Evolutionary conservation across 345 rosid genomes (phyloP), one percentile per base, ranked within the genome.

Genomic region (Jatropha curcas): DNA sequence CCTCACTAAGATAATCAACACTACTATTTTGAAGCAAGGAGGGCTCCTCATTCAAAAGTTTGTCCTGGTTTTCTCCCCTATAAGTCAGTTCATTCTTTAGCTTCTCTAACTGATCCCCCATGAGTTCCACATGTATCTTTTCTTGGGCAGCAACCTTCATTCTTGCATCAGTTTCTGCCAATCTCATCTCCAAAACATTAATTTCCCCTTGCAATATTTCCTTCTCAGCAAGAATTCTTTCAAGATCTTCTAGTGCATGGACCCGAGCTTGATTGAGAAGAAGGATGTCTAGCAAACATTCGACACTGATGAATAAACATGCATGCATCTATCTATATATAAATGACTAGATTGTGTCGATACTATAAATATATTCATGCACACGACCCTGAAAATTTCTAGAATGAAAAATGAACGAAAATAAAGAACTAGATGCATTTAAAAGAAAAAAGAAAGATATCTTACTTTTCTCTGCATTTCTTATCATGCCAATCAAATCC

Each of bases 161-260:
- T 72, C 85, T 84, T n/a, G 92, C 98, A 84, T 94, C 97, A 79
- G 90, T 89, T 82, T 94, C 98, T 25, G 91, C 86, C 83, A 92
- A 63, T 81, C 80, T 90, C 90, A 82, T 84, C 82, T 90, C 91
- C 75, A 94, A 71, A 34, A 45, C 82, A 73, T 68, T 87, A 56
- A 90, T 88, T 81, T 92, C 97, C 75, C 91, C 87, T 65, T 89
- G 97, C 82, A 92, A 73, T 5, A 86, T 77, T 78, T 90, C 91
- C 76, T 92, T 92, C 81, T 94, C 98, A 52, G 76, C 65, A 10
- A 92, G 83, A 82, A 88, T 87, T 72, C 77, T 82, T 64, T 79
- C 82, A 57, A 90, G 93, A 56, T 92, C 94, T 13, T 89, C 88
- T 57, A 94, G 85, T 24, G 98, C 91, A 84, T 73, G 82, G 75